Base-by-base conservation (phyloP, 2,329 filamentous ascomycete species). In the Hymenoscyphus scutula region DNA sequence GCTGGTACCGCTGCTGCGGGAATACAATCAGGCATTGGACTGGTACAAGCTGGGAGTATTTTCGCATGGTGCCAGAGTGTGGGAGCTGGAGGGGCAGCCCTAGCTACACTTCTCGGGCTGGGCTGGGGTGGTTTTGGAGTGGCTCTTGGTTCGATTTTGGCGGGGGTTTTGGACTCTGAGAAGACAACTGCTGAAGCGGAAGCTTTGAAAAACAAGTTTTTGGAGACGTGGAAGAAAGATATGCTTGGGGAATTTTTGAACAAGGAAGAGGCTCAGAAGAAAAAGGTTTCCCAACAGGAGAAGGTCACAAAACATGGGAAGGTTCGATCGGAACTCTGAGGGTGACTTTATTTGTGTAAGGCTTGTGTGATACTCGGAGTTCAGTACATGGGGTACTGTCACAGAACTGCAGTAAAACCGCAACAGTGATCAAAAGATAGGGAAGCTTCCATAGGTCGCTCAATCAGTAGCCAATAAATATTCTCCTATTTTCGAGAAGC, bases 41-140 rank as follows among this genome's bases (percentile, higher is more conserved):
- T 68, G 10, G 65, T 73, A 8, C 59, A 74, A 60, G 71, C 64
- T 11, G 71, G 71, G 0, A 72, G 70, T 53, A 25, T 73, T 0
- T 74, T 72, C 57, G 67, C 72, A 5, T 74, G 69, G 70, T 73
- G 69, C 64, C 70, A 73, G 60, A 73, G 72, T 56, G 68, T 66
- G 23, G 68, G 64, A 2, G 69, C 70, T 66, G 70, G 70, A 45
- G 71, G 70, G 30, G 68, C 67, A 48, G 69, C 71, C 57, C 32
- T 71, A 15, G 60, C 63, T 32, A 67, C 65, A 3, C 65, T 72
- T 38, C n/a, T 63, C 11, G 66, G 59, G 32, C 58, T 62, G 27
- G 69, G 70, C 8, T 34, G 63, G 17, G 59, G 54, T 41, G 67
- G 65, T 41, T 62, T 53, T 5, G 59, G 60, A 3, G 41, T 67